Evolutionary conservation across 1,139 yeast genomes (phyloP).

Genomic region (Debaryomycetaceae sp.): DNA sequence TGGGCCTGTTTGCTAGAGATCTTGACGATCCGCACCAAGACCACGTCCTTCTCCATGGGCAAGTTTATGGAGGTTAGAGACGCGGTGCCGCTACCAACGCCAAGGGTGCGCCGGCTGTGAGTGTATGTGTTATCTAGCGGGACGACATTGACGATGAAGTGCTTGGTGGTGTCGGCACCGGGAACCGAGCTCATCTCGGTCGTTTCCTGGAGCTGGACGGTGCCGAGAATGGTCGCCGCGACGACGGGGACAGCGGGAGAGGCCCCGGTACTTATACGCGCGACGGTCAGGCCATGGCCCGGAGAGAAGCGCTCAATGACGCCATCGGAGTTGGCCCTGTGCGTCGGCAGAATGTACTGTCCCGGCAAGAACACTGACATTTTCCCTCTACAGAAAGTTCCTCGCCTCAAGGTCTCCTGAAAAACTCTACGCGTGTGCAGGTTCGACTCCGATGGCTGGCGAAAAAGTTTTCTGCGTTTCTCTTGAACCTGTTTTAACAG

Average conservation of each 20-base stretch:
- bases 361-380: slow-evolving; percentile 90
- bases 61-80: slow-evolving; percentile 34
- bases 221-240: slow-evolving; percentile 62
- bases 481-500: too few relatives aligned
- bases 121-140: slow-evolving; percentile 22
- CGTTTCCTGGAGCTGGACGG: slow-evolving; percentile 25
- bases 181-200: slow-evolving; percentile 6
- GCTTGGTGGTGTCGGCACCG: slow-evolving; percentile 8
- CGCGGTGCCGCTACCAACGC: slow-evolving; percentile 7
- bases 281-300: slow-evolving; percentile 29
- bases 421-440: too few relatives aligned
- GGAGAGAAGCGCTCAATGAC: slow-evolving; percentile 17
- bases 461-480: too few relatives aligned
- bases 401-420: too few relatives aligned
- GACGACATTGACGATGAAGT: slow-evolving; percentile 20
- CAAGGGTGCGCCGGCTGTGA: slow-evolving; percentile 16
- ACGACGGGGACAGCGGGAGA: slow-evolving; percentile 32
- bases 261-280: slow-evolving; percentile 14
- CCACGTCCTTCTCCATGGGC: slow-evolving; percentile 81
- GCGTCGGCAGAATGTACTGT: slow-evolving; percentile 39
- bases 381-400: too few relatives aligned
- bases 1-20: slow-evolving; percentile 62
- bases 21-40: slow-evolving; percentile 64
- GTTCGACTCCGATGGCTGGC: too few relatives aligned
- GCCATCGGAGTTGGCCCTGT: slow-evolving; percentile 14